These are phyloP conservation scores for Candida cerambycidarum DNA, from an alignment of 805 yeast genomes.

Conservation along the genomic window DNA sequence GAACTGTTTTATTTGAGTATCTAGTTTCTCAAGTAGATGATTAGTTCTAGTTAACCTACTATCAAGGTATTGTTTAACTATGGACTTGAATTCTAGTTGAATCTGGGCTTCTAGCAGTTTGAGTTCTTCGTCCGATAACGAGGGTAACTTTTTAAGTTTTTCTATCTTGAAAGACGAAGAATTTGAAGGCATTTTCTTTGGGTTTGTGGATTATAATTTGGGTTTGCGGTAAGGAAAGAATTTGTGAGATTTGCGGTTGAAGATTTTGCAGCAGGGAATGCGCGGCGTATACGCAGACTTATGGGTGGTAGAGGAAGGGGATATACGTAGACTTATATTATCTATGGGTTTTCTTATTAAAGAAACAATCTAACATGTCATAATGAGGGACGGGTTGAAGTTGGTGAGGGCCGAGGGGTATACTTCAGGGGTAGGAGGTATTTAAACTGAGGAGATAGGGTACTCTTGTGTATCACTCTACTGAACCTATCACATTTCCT, in stretches of 20 bases:
- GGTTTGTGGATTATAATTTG: not conserved
- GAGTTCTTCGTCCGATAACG: constrained; percentile 9
- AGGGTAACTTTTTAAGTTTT: constrained; percentile 6
- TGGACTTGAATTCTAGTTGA: constrained; percentile 12
- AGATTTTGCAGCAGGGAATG: not conserved
- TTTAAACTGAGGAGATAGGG: no score
- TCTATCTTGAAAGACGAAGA: not conserved
- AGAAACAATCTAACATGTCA: no score
- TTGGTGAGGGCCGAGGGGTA: no score
- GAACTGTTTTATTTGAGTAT: constrained; percentile 8
- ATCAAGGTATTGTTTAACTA: constrained; percentile 10
- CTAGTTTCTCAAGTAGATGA: constrained; percentile 8
- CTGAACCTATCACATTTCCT: no score
- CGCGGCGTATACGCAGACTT: no score
- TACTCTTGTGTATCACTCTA: no score
- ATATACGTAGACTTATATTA: no score
- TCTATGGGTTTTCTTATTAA: no score
- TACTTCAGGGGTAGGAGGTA: no score
- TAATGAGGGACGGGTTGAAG: no score
- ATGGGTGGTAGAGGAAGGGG: no score
- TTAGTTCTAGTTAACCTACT: constrained; percentile 13
- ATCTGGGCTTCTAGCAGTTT: constrained; percentile 11
- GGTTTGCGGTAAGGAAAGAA: not conserved
- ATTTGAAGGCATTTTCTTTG: not conserved
- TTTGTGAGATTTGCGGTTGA: not conserved